Conservation (phyloP, 2,329 filamentous ascomycete genomes). For the Clonostachys rosea region DNA sequence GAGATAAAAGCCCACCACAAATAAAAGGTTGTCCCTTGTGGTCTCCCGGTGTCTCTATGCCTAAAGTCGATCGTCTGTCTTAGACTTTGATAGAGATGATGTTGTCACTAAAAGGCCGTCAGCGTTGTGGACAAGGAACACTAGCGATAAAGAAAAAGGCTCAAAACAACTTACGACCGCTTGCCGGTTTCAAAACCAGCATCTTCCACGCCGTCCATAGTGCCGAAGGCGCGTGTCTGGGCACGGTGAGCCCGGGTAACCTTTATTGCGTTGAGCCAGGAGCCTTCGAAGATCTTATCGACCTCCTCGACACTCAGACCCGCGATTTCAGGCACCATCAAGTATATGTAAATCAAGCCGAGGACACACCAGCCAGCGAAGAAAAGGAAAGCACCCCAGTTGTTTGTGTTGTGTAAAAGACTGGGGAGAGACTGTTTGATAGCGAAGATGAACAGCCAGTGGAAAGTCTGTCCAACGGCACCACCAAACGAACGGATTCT, state of each 20-base stretch:
- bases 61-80: too few relatives aligned
- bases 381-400: constrained; percentile 37
- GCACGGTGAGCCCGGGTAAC: constrained; percentile 63
- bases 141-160: too few relatives aligned
- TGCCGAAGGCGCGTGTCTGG: constrained; percentile 97
- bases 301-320: constrained; percentile 30
- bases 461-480: constrained; percentile 22
- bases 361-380: constrained; percentile 31
- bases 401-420: constrained; percentile 9
- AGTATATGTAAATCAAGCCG: constrained; percentile 26
- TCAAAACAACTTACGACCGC: too few relatives aligned
- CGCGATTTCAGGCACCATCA: constrained; percentile 31
- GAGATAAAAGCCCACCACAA: too few relatives aligned
- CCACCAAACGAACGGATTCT: constrained; percentile 35
- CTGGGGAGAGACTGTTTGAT: constrained; percentile 24
- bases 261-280: constrained; percentile 6
- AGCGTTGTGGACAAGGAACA: too few relatives aligned
- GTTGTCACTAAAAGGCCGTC: too few relatives aligned
- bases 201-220: constrained; percentile 76
- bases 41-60: too few relatives aligned
- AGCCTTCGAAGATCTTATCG: constrained; percentile 24
- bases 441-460: constrained; percentile 31
- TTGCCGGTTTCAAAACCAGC: too few relatives aligned
- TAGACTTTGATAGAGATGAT: too few relatives aligned
- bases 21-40: too few relatives aligned